Conservation (phyloP, 176 grass and related monocot genomes). For the Ampelocalamus luodianensis region DNA sequence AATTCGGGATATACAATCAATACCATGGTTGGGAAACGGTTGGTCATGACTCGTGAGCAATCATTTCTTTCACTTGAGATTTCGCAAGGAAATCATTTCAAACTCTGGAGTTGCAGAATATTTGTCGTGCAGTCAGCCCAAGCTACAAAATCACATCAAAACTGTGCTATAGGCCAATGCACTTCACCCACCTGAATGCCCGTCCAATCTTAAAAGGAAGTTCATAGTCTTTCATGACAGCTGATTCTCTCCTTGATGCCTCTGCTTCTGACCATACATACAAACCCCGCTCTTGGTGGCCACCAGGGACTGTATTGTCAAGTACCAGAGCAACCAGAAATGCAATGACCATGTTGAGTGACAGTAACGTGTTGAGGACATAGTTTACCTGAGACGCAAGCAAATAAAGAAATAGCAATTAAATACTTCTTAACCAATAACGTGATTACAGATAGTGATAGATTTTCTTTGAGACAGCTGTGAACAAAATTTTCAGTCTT, state of each 20-base stretch:
- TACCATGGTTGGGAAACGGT: constrained; percentile 23
- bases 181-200: constrained; percentile 79
- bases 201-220: constrained; percentile 84
- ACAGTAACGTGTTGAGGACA: constrained; percentile 80
- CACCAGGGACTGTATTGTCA: constrained; percentile 90
- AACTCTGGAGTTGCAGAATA: neutral
- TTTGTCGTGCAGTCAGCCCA: neutral
- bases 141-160: constrained; percentile 37
- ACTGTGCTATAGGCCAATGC: constrained; percentile 72
- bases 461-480: neutral
- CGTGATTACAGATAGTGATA: neutral
- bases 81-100: neutral
- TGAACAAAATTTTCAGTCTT: neutral
- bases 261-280: constrained; percentile 95
- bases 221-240: constrained; percentile 75
- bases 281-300: constrained; percentile 77
- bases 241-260: constrained; percentile 66
- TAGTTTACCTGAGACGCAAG: constrained; percentile 74
- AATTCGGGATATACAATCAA: constrained; percentile 55
- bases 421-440: constrained; percentile 20
- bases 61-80: constrained; percentile 6
- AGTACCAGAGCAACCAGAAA: constrained; percentile 84
- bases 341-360: constrained; percentile 95
- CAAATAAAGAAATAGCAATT: constrained; percentile 30
- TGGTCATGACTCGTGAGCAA: constrained; percentile 27